Evolutionary conservation across 139 green algal species (phyloP).

Genomic region (Bryopsis sp.): DNA sequence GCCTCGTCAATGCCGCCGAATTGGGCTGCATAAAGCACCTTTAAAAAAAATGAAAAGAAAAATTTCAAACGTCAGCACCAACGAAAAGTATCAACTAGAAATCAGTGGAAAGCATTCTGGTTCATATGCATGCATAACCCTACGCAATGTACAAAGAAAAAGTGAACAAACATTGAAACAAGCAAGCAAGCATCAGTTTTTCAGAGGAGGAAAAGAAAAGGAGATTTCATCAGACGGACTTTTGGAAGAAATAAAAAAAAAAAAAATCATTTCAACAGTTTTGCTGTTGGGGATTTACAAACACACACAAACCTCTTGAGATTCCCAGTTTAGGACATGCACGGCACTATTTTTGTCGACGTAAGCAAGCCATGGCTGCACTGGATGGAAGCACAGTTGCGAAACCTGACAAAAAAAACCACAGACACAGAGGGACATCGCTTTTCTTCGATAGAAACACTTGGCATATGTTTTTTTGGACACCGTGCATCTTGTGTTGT

Average conservation of each 20-base stretch:
- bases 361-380: constrained; percentile 42
- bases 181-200: too few species aligned
- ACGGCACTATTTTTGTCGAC: constrained; percentile 32
- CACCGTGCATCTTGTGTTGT: too few species aligned
- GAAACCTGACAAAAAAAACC: constrained; percentile 30
- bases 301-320: constrained; percentile 30
- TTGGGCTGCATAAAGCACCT: constrained; percentile 38
- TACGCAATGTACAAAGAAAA: too few species aligned
- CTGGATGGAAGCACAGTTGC: constrained; percentile 39
- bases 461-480: too few species aligned
- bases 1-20: constrained; percentile 35
- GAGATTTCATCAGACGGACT: too few species aligned
- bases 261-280: not conserved
- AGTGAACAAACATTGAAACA: too few species aligned
- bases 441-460: too few species aligned
- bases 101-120: too few species aligned
- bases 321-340: constrained; percentile 43
- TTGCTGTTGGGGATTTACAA: not conserved
- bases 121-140: too few species aligned
- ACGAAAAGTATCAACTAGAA: too few species aligned
- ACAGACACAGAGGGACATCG: too few species aligned
- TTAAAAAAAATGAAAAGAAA: not conserved
- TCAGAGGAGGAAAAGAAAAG: too few species aligned
- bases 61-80: constrained; percentile 10
- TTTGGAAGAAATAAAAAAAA: not conserved